These are phyloP conservation scores for Arthrobotrys sinensis DNA, from an alignment of 2,329 filamentous ascomycete genomes.

Conservation along the genomic window DNA sequence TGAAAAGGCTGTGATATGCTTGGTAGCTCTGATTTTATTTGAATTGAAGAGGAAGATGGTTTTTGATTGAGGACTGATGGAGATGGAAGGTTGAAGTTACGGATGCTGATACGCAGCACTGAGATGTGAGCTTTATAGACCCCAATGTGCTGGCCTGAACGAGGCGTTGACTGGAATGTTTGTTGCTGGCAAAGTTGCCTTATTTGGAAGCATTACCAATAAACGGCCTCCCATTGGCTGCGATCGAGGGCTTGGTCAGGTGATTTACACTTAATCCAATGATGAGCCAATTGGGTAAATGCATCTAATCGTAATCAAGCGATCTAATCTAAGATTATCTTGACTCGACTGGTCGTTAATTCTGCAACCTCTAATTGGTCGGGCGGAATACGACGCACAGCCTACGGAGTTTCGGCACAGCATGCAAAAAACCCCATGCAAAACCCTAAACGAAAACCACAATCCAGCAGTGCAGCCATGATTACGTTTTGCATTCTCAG, in stretches of 20 bases:
- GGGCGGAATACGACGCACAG: slow-evolving; percentile 24
- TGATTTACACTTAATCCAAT: not conserved
- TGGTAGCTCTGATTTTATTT: not conserved
- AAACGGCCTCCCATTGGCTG: slow-evolving; percentile 20
- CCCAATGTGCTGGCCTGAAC: slow-evolving; percentile 16
- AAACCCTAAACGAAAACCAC: slow-evolving; percentile 40
- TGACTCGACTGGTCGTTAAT: slow-evolving; percentile 4
- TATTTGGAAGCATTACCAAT: slow-evolving; percentile 38
- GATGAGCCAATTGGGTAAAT: not conserved
- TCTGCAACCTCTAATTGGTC: slow-evolving; percentile 43
- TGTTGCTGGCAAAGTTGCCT: slow-evolving; percentile 31
- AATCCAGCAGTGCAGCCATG: slow-evolving; percentile 6
- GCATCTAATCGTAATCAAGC: slow-evolving; percentile 45
- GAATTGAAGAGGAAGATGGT: not conserved
- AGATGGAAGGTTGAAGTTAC: not conserved
- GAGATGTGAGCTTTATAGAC: slow-evolving; percentile 47
- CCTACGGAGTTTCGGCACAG: slow-evolving; percentile 58
- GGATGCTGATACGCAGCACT: not conserved
- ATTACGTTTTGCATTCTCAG: slow-evolving; percentile 48
- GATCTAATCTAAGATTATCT: slow-evolving; percentile 59
- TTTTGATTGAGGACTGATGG: slow-evolving; percentile 2
- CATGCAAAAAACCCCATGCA: slow-evolving; percentile 1
- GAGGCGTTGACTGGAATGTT: slow-evolving; percentile 20
- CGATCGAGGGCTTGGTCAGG: not conserved
- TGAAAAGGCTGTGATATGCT: not conserved